These are phyloP conservation scores for Fusarium subtropicale DNA, from an alignment of 2,329 filamentous ascomycete species.

Conservation along the genomic window DNA sequence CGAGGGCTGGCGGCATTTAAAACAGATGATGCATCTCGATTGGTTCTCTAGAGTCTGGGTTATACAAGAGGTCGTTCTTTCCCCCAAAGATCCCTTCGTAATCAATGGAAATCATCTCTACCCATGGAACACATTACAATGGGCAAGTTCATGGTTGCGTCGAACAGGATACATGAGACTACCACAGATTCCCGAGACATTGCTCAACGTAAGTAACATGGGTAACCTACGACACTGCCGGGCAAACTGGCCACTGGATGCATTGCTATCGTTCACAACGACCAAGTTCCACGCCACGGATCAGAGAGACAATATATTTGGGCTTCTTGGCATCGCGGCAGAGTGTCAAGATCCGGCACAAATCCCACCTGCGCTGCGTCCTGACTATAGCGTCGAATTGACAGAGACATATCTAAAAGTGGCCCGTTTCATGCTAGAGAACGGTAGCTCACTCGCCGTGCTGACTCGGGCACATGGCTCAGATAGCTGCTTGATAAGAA, in stretches of 20 bases:
- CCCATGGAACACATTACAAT: background rate
- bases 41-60: constrained; percentile 6
- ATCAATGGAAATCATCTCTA: background rate
- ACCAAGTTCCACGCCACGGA: constrained; percentile 8
- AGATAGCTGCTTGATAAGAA: background rate
- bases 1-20: background rate
- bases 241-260: constrained; percentile 6
- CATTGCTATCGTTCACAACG: constrained; percentile 2
- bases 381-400: background rate
- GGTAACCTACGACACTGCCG: background rate
- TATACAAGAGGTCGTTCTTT: background rate
- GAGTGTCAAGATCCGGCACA: background rate
- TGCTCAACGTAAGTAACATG: constrained; percentile 1
- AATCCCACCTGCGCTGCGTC: background rate
- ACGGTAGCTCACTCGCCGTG: background rate
- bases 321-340: background rate
- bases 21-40: background rate
- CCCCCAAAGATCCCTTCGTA: background rate
- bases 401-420: background rate
- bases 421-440: background rate
- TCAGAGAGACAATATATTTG: constrained; percentile 5
- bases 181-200: background rate
- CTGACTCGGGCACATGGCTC: background rate
- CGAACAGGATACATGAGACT: constrained; percentile 1
- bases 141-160: constrained; percentile 1